phyloP scores from a whole-genome alignment of 2,329 filamentous ascomycete genomes.

The Immersiporthe knoxdaviesiana region DNA sequence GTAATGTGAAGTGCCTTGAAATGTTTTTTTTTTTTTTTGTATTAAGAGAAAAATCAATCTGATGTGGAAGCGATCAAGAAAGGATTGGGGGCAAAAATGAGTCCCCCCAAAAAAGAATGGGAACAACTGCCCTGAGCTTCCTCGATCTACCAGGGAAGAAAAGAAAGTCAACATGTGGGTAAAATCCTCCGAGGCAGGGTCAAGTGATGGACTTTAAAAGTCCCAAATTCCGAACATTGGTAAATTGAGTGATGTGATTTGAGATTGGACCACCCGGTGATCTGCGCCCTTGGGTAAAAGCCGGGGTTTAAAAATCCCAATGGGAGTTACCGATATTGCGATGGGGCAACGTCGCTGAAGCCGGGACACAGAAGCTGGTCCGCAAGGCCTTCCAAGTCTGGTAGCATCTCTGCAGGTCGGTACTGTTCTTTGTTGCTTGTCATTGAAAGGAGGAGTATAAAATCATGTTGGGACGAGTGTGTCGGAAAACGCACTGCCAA shows the following conservation, averaged over 20 bases:
- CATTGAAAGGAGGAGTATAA: background rate
- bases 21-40: too few species aligned
- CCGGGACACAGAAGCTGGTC: background rate
- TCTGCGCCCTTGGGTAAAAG: background rate
- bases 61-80: too few species aligned
- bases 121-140: background rate
- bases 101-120: background rate
- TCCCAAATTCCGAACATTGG: background rate
- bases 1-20: too few species aligned
- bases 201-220: background rate
- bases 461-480: background rate
- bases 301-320: background rate
- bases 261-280: background rate
- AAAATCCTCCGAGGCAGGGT: conserved; percentile 3
- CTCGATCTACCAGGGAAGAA: background rate
- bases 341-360: background rate
- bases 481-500: background rate
- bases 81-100: too few species aligned
- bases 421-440: background rate
- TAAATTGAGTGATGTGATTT: conserved; percentile 1
- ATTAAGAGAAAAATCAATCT: too few species aligned
- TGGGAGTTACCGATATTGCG: conserved; percentile 1
- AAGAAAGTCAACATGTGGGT: background rate
- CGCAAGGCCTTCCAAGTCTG: background rate
- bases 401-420: too few species aligned